Conservation (phyloP, 2,329 filamentous ascomycete species). For the Ciborinia camelliae region DNA sequence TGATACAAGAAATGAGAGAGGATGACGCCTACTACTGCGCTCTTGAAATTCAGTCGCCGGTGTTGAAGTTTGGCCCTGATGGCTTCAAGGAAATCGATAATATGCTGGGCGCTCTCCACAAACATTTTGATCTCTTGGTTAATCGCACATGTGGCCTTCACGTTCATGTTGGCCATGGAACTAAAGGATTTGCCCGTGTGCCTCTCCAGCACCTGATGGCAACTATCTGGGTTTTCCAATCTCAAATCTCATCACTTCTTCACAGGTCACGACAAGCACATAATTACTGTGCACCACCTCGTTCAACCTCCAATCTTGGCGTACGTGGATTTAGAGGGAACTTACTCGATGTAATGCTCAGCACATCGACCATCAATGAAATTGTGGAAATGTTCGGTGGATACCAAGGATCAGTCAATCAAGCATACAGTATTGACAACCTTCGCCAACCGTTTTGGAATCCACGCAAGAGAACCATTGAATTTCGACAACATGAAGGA, state of each 20-base stretch:
- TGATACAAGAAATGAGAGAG: background rate
- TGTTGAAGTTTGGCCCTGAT: background rate
- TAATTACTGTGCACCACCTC: background rate
- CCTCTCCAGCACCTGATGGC: constrained; percentile 34
- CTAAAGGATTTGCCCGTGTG: constrained; percentile 23
- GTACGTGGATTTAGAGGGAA: background rate
- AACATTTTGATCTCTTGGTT: background rate
- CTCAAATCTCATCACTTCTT: constrained; percentile 31
- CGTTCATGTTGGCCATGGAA: constrained; percentile 37
- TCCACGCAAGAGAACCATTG: constrained; percentile 20
- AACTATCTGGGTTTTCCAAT: constrained; percentile 33
- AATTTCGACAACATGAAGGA: constrained; percentile 29
- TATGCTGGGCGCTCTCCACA: background rate
- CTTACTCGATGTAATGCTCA: background rate
- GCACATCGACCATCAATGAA: background rate
- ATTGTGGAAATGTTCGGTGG: background rate
- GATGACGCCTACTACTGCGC: background rate
- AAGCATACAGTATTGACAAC: rapidly evolving
- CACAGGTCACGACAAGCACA: constrained; percentile 9
- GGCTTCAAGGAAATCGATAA: background rate
- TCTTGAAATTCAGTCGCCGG: background rate
- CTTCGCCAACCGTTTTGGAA: background rate
- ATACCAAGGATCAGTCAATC: too few species aligned
- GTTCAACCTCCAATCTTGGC: background rate
- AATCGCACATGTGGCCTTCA: constrained; percentile 33